phyloP scores from a whole-genome alignment of 208 protist species.

The Trypanosoma platydactyli region DNA sequence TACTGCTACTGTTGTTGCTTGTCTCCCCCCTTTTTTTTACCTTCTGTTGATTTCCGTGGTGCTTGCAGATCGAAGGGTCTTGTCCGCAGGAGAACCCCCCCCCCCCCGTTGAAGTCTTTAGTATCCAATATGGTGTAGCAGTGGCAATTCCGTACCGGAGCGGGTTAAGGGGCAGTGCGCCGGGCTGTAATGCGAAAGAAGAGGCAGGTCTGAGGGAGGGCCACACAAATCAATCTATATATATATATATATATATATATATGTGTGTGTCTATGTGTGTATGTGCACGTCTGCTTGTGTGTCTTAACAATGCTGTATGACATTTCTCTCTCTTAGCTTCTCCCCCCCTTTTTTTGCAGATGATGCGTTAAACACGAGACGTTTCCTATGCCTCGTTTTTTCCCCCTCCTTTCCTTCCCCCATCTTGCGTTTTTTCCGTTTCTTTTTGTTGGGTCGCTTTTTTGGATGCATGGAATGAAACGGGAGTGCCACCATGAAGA shows the following conservation, averaged over 20 bases:
- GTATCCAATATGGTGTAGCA: neutral
- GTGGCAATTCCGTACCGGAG: too few relatives aligned
- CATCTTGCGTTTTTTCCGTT: slow-evolving; percentile 30
- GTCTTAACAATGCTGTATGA: slow-evolving; percentile 1
- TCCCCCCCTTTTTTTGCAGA: neutral
- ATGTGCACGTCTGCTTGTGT: slow-evolving; percentile 5
- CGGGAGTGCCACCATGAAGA: too few relatives aligned
- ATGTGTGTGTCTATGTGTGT: slow-evolving; percentile 12
- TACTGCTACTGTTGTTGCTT: slow-evolving; percentile 9
- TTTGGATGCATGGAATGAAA: too few relatives aligned
- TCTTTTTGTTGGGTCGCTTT: slow-evolving; percentile 13
- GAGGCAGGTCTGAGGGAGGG: neutral
- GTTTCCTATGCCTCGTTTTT: slow-evolving; percentile 17
- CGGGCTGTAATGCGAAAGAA: too few relatives aligned
- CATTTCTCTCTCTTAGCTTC: slow-evolving; percentile 9
- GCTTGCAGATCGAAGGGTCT: too few relatives aligned
- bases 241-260: slow-evolving; percentile 13
- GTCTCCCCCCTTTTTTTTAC: too few relatives aligned
- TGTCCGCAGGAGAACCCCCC: too few relatives aligned
- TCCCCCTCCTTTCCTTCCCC: neutral
- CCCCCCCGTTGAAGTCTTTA: neutral
- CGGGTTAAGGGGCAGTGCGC: too few relatives aligned
- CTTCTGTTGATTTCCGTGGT: too few relatives aligned
- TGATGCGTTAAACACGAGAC: too few relatives aligned
- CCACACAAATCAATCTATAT: neutral